Percentiles rank a stretch among this genome's conserved stretches.
phyloP scores from a whole-genome alignment of 2,329 filamentous ascomycete genomes.

The Aureobasidium pullulans region DNA sequence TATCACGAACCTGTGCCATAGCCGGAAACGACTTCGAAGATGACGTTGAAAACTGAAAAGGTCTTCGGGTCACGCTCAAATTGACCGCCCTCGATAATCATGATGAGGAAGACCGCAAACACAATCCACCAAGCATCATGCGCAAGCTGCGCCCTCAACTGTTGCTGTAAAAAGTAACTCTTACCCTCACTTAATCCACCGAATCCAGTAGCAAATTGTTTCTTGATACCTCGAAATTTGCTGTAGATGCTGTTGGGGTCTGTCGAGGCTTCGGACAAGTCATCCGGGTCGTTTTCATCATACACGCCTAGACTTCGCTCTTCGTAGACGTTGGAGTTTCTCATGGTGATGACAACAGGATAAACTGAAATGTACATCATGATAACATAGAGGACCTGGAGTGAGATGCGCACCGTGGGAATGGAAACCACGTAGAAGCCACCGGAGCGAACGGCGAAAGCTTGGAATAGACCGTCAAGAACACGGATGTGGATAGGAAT shows the following conservation, averaged over 20 bases:
- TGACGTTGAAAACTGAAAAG: conserved; percentile 38
- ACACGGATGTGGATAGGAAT: conserved; percentile 42
- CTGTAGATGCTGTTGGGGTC: conserved; percentile 6
- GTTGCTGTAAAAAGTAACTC: conserved; percentile 33
- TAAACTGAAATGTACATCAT: conserved; percentile 62
- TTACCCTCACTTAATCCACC: conserved; percentile 22
- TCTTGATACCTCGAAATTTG: conserved; percentile 1
- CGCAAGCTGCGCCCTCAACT: conserved; percentile 40
- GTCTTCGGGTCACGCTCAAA: conserved; percentile 29
- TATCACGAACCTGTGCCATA: conserved; percentile 22
- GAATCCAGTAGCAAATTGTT: conserved; percentile 6
- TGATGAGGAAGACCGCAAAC: conserved; percentile 39
- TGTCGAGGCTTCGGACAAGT: background rate
- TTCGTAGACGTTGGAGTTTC: conserved; percentile 55
- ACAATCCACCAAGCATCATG: conserved; percentile 41
- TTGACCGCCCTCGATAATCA: conserved; percentile 34
- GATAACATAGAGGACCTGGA: conserved; percentile 52
- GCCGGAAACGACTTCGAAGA: conserved; percentile 38
- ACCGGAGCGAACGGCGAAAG: conserved; percentile 43
- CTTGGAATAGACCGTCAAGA: conserved; percentile 53
- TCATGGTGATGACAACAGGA: conserved; percentile 55
- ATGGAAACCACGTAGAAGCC: conserved; percentile 43
- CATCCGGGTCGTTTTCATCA: conserved; percentile 23
- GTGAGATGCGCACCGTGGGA: conserved; percentile 43
- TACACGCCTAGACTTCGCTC: conserved; percentile 56